Evolutionary conservation across 2,329 filamentous ascomycete genomes (phyloP).

Genomic region (Capronia americana): DNA sequence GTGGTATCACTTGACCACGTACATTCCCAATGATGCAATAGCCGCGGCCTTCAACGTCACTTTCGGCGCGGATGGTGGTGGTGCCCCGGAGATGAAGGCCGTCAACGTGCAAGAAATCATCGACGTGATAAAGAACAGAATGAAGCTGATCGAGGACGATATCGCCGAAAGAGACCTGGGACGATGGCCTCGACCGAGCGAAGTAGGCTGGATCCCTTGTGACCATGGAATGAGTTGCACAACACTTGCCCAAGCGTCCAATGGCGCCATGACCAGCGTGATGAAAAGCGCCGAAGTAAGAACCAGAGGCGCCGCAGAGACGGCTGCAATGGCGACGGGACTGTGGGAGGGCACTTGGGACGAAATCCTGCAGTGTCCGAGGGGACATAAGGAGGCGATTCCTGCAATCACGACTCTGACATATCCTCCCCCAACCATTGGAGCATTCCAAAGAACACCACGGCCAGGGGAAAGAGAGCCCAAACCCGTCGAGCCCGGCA

Average conservation of each 20-base stretch:
- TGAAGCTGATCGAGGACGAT: slow-evolving; percentile 10
- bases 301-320: slow-evolving; percentile 9
- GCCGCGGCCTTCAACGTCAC: slow-evolving; percentile 24
- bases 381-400: slow-evolving; percentile 12
- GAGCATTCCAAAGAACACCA: background rate
- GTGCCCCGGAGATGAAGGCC: slow-evolving; percentile 9
- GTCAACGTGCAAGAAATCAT: slow-evolving; percentile 20
- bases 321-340: slow-evolving; percentile 17
- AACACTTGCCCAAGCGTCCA: background rate
- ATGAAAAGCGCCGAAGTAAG: slow-evolving; percentile 14
- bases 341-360: slow-evolving; percentile 29
- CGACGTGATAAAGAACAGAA: slow-evolving; percentile 9
- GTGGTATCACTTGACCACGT: slow-evolving; percentile 31
- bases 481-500: background rate
- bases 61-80: slow-evolving; percentile 9
- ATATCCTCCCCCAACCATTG: background rate
- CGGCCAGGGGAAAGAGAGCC: background rate
- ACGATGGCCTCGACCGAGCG: slow-evolving; percentile 19
- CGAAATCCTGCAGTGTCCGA: slow-evolving; percentile 27
- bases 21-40: slow-evolving; percentile 18
- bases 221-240: slow-evolving; percentile 31
- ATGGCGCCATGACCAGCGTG: slow-evolving; percentile 3
- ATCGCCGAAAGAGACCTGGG: slow-evolving; percentile 11
- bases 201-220: slow-evolving; percentile 28
- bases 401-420: background rate